A percentile compares a stretch with the other conserved stretches of the same genome.
These are phyloP conservation scores for Cucumis melo DNA, from an alignment of 306 rosid genomes.

Conservation along the genomic window DNA sequence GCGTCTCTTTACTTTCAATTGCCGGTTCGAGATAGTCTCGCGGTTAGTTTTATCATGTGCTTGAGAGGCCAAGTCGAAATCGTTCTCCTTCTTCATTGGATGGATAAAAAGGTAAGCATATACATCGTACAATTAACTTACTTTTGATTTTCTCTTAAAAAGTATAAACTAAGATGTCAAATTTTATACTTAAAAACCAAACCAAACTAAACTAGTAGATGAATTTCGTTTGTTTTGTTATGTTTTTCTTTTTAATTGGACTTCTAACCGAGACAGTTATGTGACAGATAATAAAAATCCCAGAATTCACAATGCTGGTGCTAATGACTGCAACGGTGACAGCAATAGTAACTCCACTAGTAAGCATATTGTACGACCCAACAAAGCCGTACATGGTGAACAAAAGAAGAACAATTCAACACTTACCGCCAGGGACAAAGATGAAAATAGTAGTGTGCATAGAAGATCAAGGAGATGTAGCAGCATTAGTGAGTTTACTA, in stretches of 20 bases:
- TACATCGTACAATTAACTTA: no score
- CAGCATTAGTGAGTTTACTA: slow-evolving; percentile 28
- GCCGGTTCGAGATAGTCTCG: slow-evolving; percentile 39
- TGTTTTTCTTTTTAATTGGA: no score
- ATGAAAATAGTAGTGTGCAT: slow-evolving; percentile 34
- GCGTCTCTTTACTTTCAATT: slow-evolving; percentile 19
- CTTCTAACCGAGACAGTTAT: neutral
- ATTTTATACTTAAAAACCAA: no score
- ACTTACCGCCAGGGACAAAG: slow-evolving; percentile 28
- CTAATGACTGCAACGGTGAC: slow-evolving; percentile 29
- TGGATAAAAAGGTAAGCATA: slow-evolving; percentile 42
- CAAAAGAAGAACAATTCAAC: slow-evolving; percentile 61
- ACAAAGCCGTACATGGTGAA: slow-evolving; percentile 62
- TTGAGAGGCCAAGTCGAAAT: slow-evolving; percentile 62
- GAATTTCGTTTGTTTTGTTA: no score
- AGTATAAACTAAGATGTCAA: no score
- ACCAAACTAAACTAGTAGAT: no score
- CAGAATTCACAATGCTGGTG: slow-evolving; percentile 46
- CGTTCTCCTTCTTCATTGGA: slow-evolving; percentile 43
- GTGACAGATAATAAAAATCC: slow-evolving; percentile 30
- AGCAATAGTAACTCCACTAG: slow-evolving; percentile 31
- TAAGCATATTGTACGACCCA: slow-evolving; percentile 59
- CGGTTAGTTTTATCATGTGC: slow-evolving; percentile 42
- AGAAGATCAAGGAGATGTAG: slow-evolving; percentile 20
- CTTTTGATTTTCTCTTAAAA: no score